Base-by-base conservation (phyloP, 495 filamentous ascomycete species). In the Talaromyces wortmannii region DNA sequence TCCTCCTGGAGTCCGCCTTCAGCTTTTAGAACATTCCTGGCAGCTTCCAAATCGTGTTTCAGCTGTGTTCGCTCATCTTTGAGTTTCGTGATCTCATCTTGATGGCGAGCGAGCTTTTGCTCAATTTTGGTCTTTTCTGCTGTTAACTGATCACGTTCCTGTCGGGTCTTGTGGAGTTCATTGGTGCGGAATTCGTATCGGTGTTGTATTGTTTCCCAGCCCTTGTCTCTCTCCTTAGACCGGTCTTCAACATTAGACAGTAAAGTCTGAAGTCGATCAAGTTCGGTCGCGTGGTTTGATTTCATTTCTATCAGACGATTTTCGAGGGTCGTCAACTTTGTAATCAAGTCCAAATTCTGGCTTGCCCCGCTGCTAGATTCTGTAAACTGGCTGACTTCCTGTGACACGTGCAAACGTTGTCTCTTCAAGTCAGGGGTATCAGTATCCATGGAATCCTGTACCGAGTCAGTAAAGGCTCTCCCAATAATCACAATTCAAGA, bases 1-100 rank as follows among this genome's bases (percentile, higher is more conserved):
- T 76, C 78, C 18, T 75, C 78, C 8, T 77, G 47, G 7, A 72
- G 72, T 3, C 82, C 80, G 4, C 75, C 77, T 10, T 78, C 79
- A 36, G 63, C 56, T 55, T 75, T 69, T 13, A 88, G 64, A 2
- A 69, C 63, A 23, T 72, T 65, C 43, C 76, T 71, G 7, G 77
- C 70, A 13, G 76, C 67, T 31, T 74, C 63, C 10, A 88, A 69
- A 6, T 83, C 74, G 8, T 68, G 63, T 49, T 80, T 61, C 10
- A 86, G 64, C 4, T 63, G 61, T 7, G 65, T 70, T 6, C 73
- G 75, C 51, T 79, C 75, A 40, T 78, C 72, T 54, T 80, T 82
- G 8, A 83, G 57, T 11, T 75, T 69, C 0, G 68, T 52, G 2
- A 71, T 61, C 5, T 85, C 75, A 11, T 73, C 58, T 53, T 66